Conservation (phyloP, 129 eudicot genomes). For the Centella asiatica region DNA sequence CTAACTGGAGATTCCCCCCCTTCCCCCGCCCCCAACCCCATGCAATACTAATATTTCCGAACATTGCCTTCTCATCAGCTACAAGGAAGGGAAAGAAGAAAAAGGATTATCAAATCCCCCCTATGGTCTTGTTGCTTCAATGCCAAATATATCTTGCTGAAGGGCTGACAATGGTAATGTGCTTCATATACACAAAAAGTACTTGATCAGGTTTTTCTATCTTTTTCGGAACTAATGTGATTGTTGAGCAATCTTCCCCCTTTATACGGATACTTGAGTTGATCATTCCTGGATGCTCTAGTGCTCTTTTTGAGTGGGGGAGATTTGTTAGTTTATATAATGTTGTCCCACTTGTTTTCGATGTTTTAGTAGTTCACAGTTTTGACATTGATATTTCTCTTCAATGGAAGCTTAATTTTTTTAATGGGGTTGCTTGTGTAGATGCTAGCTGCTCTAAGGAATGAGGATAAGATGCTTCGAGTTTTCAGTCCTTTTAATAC, state of each 20-base stretch:
- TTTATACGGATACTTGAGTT: too few relatives aligned
- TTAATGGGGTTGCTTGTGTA: conserved; percentile 16
- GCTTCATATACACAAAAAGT: background rate
- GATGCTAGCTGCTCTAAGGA: conserved; percentile 96
- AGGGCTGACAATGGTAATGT: conserved; percentile 80
- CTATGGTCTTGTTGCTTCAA: conserved; percentile 68
- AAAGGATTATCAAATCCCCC: conserved; percentile 63
- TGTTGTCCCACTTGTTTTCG: too few relatives aligned
- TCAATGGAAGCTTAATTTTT: background rate
- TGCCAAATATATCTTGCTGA: conserved; percentile 85
- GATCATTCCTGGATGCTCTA: too few relatives aligned
- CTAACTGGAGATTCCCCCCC: too few relatives aligned
- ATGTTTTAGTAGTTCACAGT: background rate
- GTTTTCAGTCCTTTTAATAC: conserved; percentile 76
- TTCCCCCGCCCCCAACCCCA: too few relatives aligned
- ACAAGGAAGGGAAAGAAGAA: conserved; percentile 82
- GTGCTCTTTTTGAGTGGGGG: too few relatives aligned
- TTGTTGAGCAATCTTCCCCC: too few relatives aligned
- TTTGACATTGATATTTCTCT: background rate
- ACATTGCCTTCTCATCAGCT: conserved; percentile 31
- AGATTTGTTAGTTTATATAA: too few relatives aligned
- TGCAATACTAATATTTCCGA: background rate
- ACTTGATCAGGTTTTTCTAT: background rate
- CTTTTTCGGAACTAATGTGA: background rate
- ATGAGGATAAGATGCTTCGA: conserved; percentile 50